A percentile compares a stretch with the other conserved stretches of the same genome.
Evolutionary conservation across 306 rosid genomes (phyloP).

Genomic region (Begonia masoniana): DNA sequence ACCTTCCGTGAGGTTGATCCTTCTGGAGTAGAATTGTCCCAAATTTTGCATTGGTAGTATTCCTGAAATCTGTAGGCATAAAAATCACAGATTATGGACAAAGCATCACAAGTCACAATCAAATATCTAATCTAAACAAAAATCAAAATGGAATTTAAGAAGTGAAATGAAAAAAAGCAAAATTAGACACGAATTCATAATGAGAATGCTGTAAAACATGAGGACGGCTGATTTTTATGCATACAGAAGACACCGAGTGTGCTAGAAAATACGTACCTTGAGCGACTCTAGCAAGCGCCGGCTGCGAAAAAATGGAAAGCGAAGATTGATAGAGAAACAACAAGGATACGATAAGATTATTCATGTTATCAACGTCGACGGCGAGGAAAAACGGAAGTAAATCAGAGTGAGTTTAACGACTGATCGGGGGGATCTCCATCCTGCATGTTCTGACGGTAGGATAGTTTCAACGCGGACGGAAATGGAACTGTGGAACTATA

Average conservation of each 20-base stretch:
- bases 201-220: not conserved
- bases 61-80: not conserved
- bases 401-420: no score
- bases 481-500: no score
- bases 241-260: not conserved
- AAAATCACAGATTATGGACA: not conserved
- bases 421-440: no score
- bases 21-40: slow-evolving; percentile 48
- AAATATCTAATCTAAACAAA: no score
- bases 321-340: not conserved
- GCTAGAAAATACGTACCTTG: slow-evolving; percentile 27
- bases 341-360: no score
- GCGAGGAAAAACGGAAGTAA: no score
- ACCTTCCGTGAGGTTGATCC: slow-evolving; percentile 25
- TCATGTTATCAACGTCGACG: no score
- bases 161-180: no score
- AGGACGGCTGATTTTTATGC: not conserved
- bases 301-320: slow-evolving; percentile 18
- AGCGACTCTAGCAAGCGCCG: slow-evolving; percentile 38
- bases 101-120: not conserved
- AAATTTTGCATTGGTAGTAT: slow-evolving; percentile 16
- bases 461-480: no score
- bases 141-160: no score
- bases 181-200: no score
- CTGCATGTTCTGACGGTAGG: no score